Evolutionary conservation across 208 protist species (phyloP).

Genomic region (Angomonas desouzai): DNA sequence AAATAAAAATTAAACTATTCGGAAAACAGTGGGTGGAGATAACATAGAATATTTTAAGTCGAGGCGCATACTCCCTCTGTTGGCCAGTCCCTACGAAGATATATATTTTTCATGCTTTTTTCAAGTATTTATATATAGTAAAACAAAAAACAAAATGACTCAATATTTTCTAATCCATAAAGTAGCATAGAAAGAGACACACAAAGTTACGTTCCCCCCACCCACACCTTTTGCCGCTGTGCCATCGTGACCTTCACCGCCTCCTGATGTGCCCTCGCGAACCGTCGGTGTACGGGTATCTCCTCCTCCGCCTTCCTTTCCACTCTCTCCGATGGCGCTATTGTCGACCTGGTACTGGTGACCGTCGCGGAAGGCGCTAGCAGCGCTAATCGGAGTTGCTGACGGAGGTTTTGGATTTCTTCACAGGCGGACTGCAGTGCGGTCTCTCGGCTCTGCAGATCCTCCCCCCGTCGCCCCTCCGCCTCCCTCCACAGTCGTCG

Average conservation of each 20-base stretch:
- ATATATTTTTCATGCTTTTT: neutral
- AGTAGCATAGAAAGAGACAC: neutral
- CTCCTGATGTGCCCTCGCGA: constrained; percentile 73
- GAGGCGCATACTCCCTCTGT: no score
- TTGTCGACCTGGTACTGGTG: neutral
- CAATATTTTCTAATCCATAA: no score
- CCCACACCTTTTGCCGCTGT: constrained; percentile 32
- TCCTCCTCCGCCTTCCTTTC: constrained; percentile 20
- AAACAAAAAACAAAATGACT: neutral
- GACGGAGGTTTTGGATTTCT: neutral
- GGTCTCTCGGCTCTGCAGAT: neutral
- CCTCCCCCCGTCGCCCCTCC: neutral
- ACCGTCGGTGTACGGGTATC: constrained; percentile 67
- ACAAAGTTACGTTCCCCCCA: no score
- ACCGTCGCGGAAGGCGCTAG: constrained; percentile 1
- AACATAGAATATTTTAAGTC: no score
- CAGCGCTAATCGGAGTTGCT: neutral
- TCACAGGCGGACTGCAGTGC: neutral
- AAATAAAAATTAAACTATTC: no score
- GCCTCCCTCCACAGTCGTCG: constrained; percentile 10
- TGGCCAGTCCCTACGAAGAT: no score
- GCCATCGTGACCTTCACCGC: constrained; percentile 49
- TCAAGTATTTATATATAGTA: neutral
- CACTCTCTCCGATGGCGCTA: neutral
- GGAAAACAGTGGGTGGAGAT: no score